Percentiles rank a stretch among this genome's conserved stretches.
These are phyloP conservation scores for Sambucus nigra DNA, from an alignment of 129 eudicot species.

Conservation along the genomic window DNA sequence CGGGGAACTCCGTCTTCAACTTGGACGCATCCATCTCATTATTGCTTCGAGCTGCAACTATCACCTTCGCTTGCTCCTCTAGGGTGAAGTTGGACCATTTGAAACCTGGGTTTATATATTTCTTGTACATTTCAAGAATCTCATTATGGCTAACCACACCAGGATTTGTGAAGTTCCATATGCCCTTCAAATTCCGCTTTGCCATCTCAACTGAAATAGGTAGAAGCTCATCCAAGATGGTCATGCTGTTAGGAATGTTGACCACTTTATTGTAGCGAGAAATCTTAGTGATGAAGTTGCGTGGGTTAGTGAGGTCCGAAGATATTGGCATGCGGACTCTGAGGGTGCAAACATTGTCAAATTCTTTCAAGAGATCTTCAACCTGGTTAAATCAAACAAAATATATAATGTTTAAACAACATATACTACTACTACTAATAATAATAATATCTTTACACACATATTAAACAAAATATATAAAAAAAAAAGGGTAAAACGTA, in stretches of 20 bases:
- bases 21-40: slow-evolving; percentile 46
- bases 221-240: slow-evolving; percentile 43
- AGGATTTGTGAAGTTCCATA: slow-evolving; percentile 46
- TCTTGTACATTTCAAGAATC: slow-evolving; percentile 37
- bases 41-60: slow-evolving; percentile 38
- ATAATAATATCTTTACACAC: no score
- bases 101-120: slow-evolving; percentile 27
- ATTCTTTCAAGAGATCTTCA: slow-evolving; percentile 37
- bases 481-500: not conserved
- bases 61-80: slow-evolving; percentile 44
- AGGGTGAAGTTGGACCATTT: slow-evolving; percentile 42
- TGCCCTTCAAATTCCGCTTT: slow-evolving; percentile 37
- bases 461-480: not conserved
- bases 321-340: slow-evolving; percentile 49
- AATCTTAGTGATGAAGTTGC: slow-evolving; percentile 46
- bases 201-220: slow-evolving; percentile 49
- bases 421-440: no score
- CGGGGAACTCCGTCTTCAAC: slow-evolving; percentile 42
- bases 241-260: slow-evolving; percentile 47
- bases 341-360: slow-evolving; percentile 37
- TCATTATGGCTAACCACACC: slow-evolving; percentile 48
- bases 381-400: slow-evolving; percentile 17
- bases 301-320: slow-evolving; percentile 47
- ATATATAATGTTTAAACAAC: not conserved
- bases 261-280: slow-evolving; percentile 39